These are phyloP conservation scores for Davidsoniella eucalypti DNA, from an alignment of 2,329 filamentous ascomycete species.

Conservation along the genomic window DNA sequence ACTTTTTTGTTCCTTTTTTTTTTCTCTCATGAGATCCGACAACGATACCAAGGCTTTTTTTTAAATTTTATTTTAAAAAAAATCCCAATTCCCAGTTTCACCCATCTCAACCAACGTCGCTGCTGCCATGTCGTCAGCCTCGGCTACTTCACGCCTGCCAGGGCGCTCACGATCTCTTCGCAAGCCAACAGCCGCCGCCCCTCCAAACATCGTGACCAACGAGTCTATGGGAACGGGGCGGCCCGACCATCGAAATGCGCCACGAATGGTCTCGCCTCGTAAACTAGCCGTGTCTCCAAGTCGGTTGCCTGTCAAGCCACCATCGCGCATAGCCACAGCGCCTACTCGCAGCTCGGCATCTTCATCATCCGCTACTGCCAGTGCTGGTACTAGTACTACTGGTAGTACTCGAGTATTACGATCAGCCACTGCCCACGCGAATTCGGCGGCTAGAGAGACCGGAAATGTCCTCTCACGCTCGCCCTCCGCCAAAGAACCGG, in stretches of 20 bases:
- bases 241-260: conserved; percentile 18
- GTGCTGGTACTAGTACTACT: not conserved
- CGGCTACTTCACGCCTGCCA: conserved; percentile 24
- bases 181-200: conserved; percentile 20
- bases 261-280: not conserved
- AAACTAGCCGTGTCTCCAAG: conserved; percentile 27
- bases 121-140: not conserved
- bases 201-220: not conserved
- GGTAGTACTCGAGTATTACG: too few relatives aligned
- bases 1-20: too few relatives aligned
- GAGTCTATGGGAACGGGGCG: conserved; percentile 9
- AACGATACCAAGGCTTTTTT: not conserved
- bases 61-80: not conserved
- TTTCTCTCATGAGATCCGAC: too few relatives aligned
- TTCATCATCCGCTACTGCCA: not conserved
- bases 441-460: too few relatives aligned
- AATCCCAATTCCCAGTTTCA: not conserved
- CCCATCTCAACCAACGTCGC: not conserved
- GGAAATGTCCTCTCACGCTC: not conserved
- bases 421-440: too few relatives aligned
- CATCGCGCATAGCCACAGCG: conserved; percentile 14
- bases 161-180: conserved; percentile 33
- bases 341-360: not conserved
- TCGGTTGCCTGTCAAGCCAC: conserved; percentile 32
- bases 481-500: not conserved